phyloP scores from a whole-genome alignment of 352 stramenopile species.

The Plasmopara viticola region DNA sequence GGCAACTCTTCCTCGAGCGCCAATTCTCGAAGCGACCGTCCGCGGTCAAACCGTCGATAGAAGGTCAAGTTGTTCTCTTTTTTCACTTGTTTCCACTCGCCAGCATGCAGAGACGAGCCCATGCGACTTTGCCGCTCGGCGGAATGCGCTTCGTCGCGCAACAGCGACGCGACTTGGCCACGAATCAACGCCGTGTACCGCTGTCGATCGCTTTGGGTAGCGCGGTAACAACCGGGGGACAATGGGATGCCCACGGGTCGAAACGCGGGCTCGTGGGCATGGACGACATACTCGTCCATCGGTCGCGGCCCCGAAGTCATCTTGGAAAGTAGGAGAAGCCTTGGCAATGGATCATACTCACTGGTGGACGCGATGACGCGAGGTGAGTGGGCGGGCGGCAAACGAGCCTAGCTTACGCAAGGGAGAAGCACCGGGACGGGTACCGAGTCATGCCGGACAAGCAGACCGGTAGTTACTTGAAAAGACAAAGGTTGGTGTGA shows the following conservation, averaged over 20 bases:
- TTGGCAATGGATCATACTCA: not conserved
- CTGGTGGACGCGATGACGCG: not conserved
- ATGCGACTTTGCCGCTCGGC: constrained; percentile 14
- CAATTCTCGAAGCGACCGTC: constrained; percentile 23
- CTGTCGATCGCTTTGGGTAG: constrained; percentile 29
- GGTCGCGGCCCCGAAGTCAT: constrained; percentile 10
- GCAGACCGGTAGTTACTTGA: too few relatives aligned
- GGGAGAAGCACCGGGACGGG: not conserved
- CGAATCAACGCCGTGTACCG: constrained; percentile 26
- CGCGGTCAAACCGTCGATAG: constrained; percentile 30
- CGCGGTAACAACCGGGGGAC: constrained; percentile 21
- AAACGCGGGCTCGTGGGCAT: constrained; percentile 5
- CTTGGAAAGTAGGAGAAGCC: constrained; percentile 7
- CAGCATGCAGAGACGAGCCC: constrained; percentile 28
- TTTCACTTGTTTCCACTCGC: constrained; percentile 44
- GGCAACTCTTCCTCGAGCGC: constrained; percentile 22
- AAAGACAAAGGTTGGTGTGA: too few relatives aligned
- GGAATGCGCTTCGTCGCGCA: constrained; percentile 26
- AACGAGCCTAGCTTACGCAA: not conserved
- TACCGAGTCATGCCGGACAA: not conserved
- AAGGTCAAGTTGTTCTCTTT: constrained; percentile 32
- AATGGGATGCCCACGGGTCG: constrained; percentile 20
- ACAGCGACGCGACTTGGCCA: constrained; percentile 24
- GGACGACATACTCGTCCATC: constrained; percentile 1
- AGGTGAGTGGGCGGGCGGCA: not conserved